Evolutionary conservation across 163 green algal genomes (phyloP), one percentile per base, ranked within the genome.

Genomic region (Scenedesmus sp.): DNA sequence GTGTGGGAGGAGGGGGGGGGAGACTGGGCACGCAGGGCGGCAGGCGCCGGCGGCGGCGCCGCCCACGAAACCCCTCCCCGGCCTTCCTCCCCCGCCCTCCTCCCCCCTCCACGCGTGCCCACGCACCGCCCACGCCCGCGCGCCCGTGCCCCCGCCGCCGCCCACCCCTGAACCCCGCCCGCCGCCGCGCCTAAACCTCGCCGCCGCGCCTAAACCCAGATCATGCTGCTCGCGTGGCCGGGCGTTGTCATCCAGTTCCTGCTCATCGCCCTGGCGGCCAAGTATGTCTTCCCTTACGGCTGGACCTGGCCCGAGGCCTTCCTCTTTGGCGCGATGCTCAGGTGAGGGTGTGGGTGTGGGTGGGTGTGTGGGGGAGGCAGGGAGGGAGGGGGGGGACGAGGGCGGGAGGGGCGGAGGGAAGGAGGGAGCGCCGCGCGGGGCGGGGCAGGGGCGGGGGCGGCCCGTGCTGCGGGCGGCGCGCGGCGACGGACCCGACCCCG

Each of bases 281-380:
- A 84, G 11, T 91, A 85, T 64, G 63, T 84, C 18, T 89, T 94
- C n/a, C 89, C 89, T 0, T 91, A 92, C 60, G 57, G 66, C 63
- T 94, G 89, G 89, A 81, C 26, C 17, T 94, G 89, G 89, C 72
- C 76, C 1, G 54, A 90, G 58, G 51, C 39, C 24, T 70, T 86
- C 1, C 79, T 93, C 39, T 89, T 92, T 76, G 87, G 83, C 1
- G 76, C 84, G 11, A 91, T 89, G 39, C 6, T 47, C 7, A 47
- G n/a, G n/a, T n/a, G n/a, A n/a, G n/a, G n/a, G n/a, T n/a, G n/a
- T n/a, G n/a, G n/a, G n/a, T n/a, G n/a, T n/a, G n/a, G n/a, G n/a
- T n/a, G n/a, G n/a, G n/a, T n/a, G n/a, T n/a, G n/a, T n/a, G n/a
- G n/a, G n/a, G n/a, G n/a, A n/a, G n/a, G n/a, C n/a, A n/a, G n/a